These are phyloP conservation scores for Hypoxylon sp. DNA, from an alignment of 2,329 filamentous ascomycete species.

Conservation along the genomic window DNA sequence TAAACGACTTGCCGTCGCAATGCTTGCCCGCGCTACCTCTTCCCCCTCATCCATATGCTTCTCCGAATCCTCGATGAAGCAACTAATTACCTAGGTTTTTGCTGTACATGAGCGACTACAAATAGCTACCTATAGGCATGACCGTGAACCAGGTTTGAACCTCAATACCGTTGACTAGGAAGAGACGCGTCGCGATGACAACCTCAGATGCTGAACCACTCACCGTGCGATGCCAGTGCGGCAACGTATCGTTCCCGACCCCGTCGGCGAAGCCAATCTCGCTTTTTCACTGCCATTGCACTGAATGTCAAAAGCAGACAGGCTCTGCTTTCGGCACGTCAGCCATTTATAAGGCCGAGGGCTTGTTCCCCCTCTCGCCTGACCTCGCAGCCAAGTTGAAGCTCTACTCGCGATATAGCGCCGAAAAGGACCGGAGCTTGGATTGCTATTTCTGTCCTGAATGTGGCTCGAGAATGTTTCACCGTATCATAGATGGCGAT, in stretches of 20 bases:
- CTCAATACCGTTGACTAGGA: neutral
- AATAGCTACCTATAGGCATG: neutral
- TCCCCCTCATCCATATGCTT: neutral
- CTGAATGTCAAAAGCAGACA: conserved; percentile 62
- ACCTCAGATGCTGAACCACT: conserved; percentile 39
- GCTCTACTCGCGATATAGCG: conserved; percentile 56
- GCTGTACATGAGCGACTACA: neutral
- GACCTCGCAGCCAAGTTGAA: conserved; percentile 54
- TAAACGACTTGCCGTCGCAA: neutral
- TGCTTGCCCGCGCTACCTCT: neutral
- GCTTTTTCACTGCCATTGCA: conserved; percentile 63
- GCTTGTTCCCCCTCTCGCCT: conserved; percentile 59
- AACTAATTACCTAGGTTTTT: neutral
- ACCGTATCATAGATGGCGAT: conserved; percentile 58
- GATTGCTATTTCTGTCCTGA: conserved; percentile 57
- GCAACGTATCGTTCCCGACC: conserved; percentile 56
- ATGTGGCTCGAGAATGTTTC: conserved; percentile 65
- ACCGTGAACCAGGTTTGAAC: neutral
- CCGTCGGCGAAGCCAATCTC: conserved; percentile 55
- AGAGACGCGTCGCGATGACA: conserved; percentile 24
- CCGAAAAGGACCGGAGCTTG: conserved; percentile 59
- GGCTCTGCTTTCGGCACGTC: conserved; percentile 63
- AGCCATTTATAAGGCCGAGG: conserved; percentile 59
- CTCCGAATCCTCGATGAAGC: neutral
- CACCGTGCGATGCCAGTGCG: conserved; percentile 59